These are phyloP conservation scores for Artemisia tridentata DNA, from an alignment of 129 eudicot genomes.

Conservation along the genomic window DNA sequence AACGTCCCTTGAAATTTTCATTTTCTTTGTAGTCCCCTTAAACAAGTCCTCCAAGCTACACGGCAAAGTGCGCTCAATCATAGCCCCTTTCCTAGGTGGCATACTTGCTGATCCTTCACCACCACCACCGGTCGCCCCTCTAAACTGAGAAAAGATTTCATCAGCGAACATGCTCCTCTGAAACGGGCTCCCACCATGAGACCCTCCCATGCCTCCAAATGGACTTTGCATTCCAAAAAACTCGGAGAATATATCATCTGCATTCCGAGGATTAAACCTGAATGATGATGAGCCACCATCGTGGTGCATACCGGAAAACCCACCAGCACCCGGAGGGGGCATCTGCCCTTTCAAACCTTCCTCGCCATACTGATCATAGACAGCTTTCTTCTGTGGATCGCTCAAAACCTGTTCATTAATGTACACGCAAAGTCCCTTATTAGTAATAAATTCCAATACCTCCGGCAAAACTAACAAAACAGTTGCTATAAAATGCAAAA, in stretches of 20 bases:
- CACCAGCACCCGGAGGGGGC: constrained; percentile 72
- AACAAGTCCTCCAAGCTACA: constrained; percentile 89
- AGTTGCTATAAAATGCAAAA: not conserved
- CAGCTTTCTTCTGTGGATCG: constrained; percentile 71
- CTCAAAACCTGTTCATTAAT: constrained; percentile 53
- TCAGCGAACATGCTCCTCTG: constrained; percentile 21
- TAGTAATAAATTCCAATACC: not conserved
- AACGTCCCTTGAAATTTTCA: constrained; percentile 87
- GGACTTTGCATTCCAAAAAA: constrained; percentile 68
- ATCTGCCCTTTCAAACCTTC: constrained; percentile 83
- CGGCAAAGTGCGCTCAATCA: constrained; percentile 59
- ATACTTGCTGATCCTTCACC: constrained; percentile 35
- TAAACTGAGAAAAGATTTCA: constrained; percentile 50
- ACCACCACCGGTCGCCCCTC: constrained; percentile 36
- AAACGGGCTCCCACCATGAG: not conserved
- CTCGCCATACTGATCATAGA: constrained; percentile 84
- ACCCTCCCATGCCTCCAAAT: constrained; percentile 28
- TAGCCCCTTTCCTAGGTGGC: constrained; percentile 52
- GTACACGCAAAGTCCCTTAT: not conserved
- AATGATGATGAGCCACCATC: constrained; percentile 66
- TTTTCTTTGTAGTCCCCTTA: constrained; percentile 82
- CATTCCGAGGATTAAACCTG: constrained; percentile 68
- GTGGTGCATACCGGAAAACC: constrained; percentile 35
- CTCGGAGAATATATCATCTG: constrained; percentile 72
- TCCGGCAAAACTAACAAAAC: not conserved